Evolutionary conservation across 257 asterid species (phyloP), one percentile per base, ranked within the genome.

Genomic region (Lycium barbarum): DNA sequence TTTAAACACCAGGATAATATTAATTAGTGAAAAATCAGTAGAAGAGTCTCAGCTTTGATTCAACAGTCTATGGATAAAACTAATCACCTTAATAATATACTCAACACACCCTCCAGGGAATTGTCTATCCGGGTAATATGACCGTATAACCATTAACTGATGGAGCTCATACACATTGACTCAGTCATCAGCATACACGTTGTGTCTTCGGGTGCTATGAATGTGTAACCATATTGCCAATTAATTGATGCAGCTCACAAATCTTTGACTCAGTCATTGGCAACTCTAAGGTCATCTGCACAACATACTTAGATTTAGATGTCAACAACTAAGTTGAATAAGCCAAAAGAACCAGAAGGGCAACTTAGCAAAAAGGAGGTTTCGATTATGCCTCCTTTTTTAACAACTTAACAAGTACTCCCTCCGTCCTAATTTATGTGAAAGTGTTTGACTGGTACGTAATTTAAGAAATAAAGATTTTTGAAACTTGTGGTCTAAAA

Each of bases 241-340:
- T 78, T 66, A 92, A 86, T 54, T 80, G 91, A 68, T 71, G 90
- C 87, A 95, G 90, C 89, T 94, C 95, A 85, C 86, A 91, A 38
- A 83, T 53, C 92, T 90, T 92, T 66, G 91, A 85, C 87, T 90
- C 89, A 0, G 89, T 88, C 87, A 94, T 78, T 84, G 87, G 68
- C 61, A 94, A 85, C 91, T 96, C 98, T 87, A 92, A 87, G 0
- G 98, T 96, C 84, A 96, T 85, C 98, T 95, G 94, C 57, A 80
- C 71, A 88, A 74, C 26, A 51, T 53, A 53, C 26, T 1, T 49
- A 26, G n/a, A 53, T 3, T 53, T 78, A 53, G 82, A 78, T 78
- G 45, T 12, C 81, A 53, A 26, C 63, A 49, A 53, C 82, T 78
- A 54, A 33, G 15, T 26, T 26, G 2, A 78, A 33, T 13, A 51